Conservation (phyloP, 805 yeast species). For the Monosporozyma aerobia region DNA sequence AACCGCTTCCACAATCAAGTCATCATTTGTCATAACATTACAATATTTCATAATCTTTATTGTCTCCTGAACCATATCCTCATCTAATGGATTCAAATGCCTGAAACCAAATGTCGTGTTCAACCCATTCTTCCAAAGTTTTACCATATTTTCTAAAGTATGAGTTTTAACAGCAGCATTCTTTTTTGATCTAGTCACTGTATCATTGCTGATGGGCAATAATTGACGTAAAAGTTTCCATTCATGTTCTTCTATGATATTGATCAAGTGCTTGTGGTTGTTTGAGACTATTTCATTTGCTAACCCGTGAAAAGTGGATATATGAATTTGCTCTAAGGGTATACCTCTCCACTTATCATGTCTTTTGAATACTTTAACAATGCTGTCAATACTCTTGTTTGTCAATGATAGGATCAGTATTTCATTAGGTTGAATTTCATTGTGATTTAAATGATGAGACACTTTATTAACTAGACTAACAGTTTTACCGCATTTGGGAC, state of each 20-base stretch:
- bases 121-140: not conserved
- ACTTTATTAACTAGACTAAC: slow-evolving; percentile 47
- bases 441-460: slow-evolving; percentile 33
- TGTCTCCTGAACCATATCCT: slow-evolving; percentile 2
- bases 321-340: slow-evolving; percentile 27
- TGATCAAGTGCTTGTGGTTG: slow-evolving; percentile 27
- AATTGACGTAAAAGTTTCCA: slow-evolving; percentile 34
- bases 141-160: not conserved
- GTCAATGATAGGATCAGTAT: slow-evolving; percentile 60
- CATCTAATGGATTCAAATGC: not conserved
- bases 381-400: slow-evolving; percentile 52
- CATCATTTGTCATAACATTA: slow-evolving; percentile 28
- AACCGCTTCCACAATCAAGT: slow-evolving; percentile 18
- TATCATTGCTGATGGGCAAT: not conserved
- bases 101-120: not conserved
- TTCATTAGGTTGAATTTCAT: slow-evolving; percentile 38
- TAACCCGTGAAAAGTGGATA: slow-evolving; percentile 57
- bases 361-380: slow-evolving; percentile 18
- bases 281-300: slow-evolving; percentile 42
- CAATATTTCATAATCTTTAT: slow-evolving; percentile 28
- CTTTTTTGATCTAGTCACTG: not conserved
- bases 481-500: slow-evolving; percentile 73
- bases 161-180: not conserved
- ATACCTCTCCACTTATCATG: slow-evolving; percentile 15
- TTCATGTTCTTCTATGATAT: slow-evolving; percentile 46